Conservation (phyloP, 495 filamentous ascomycete genomes). For the Xylaria venustula region DNA sequence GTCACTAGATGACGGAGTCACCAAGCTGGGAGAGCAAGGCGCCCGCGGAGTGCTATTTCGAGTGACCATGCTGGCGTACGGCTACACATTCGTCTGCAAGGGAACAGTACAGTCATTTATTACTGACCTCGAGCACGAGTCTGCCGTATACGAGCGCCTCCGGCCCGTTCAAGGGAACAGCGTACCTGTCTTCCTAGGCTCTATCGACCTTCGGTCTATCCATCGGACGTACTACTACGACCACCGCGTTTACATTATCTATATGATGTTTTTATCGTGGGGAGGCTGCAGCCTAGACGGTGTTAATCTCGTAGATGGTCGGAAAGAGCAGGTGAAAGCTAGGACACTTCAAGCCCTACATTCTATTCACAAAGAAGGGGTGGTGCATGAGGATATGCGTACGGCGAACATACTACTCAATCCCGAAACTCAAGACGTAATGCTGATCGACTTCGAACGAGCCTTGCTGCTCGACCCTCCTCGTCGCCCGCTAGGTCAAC, state of each 20-base stretch:
- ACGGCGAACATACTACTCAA: conserved; percentile 16
- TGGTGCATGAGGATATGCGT: conserved; percentile 22
- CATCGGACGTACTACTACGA: conserved; percentile 35
- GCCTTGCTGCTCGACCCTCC: conserved; percentile 13
- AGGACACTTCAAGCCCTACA: conserved; percentile 11
- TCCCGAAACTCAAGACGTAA: conserved; percentile 12
- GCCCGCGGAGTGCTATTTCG: conserved; percentile 39
- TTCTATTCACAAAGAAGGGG: conserved; percentile 20
- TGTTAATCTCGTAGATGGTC: neutral
- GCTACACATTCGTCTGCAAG: conserved; percentile 51
- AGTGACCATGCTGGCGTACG: conserved; percentile 35
- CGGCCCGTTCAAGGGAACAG: conserved; percentile 33
- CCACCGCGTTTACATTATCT: conserved; percentile 38
- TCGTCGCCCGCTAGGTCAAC: neutral
- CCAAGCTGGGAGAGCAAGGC: conserved; percentile 15
- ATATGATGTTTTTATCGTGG: conserved; percentile 51
- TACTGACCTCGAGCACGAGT: conserved; percentile 40
- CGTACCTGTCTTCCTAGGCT: conserved; percentile 44
- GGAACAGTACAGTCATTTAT: conserved; percentile 37
- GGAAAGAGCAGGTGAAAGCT: neutral
- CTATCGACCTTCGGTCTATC: conserved; percentile 35
- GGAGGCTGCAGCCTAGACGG: conserved; percentile 16
- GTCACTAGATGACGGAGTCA: conserved; percentile 23
- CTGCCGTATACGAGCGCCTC: conserved; percentile 37
- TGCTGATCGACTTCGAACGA: conserved; percentile 27